A percentile compares a stretch with the other conserved stretches of the same genome.
Conservation (phyloP, 1,284 basidiomycete species). For the Puccinia coronata region DNA sequence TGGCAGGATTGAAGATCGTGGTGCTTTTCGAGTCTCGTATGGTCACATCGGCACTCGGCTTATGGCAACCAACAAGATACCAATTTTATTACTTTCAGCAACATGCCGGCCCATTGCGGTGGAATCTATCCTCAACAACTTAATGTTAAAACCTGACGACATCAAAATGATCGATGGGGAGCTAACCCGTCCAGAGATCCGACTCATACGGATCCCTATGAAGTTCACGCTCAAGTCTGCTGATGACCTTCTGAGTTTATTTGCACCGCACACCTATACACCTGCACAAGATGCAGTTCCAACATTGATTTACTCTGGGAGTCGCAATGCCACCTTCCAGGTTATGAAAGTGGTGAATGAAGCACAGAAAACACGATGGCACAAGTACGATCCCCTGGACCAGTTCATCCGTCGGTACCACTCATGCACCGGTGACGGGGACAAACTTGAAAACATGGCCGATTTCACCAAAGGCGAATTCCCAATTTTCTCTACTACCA, state of each 20-base stretch:
- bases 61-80: slow-evolving; percentile 17
- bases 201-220: not conserved
- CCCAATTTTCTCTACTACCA: not conserved
- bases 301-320: not conserved
- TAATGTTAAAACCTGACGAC: not conserved
- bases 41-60: not conserved
- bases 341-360: too few species aligned
- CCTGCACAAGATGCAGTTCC: not conserved
- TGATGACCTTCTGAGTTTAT: not conserved
- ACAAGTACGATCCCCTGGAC: not conserved
- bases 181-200: too few species aligned
- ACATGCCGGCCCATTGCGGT: too few species aligned
- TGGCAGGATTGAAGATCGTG: too few species aligned
- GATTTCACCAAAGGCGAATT: not conserved
- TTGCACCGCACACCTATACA: not conserved
- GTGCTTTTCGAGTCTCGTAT: too few species aligned
- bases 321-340: not conserved
- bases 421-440: too few species aligned
- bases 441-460: not conserved
- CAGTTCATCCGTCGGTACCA: not conserved
- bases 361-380: not conserved
- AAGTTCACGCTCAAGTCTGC: not conserved
- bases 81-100: not conserved
- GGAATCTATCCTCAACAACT: not conserved
- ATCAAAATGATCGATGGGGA: too few species aligned